Evolutionary conservation across 371 early-diverging fungal genomes (phyloP), one percentile per base, ranked within the genome.

Genomic region (Mucor lusitanicus): DNA sequence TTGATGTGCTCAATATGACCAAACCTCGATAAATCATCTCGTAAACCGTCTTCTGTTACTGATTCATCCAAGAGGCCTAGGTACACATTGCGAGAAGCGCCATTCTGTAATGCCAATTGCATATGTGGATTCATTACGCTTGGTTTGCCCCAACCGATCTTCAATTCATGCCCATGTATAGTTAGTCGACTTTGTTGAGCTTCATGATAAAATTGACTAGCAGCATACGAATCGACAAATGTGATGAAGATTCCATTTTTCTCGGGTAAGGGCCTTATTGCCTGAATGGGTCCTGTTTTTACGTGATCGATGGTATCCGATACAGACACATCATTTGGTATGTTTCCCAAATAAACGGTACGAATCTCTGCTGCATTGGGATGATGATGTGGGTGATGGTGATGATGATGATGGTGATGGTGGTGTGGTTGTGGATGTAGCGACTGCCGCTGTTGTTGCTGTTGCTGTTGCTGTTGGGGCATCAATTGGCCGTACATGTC

Each of bases 161-260:
- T 88, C 44, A 91, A 70, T 61, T 90, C 91, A 33, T 73, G 72
- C 13, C 84, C 88, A 35, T 76, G 71, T 37, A 90, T 64, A 3
- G 46, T 65, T 11, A 78, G 55, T 27, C 71, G 82, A 42, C 75
- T 79, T 12, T 79, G 64, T 21, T 75, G 79, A 28, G 82, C 81
- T 30, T 89, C 89, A 37, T 80, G 78, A 63, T 83, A 82, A 50
- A 87, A 86, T 25, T 80, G 80, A 15, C 74, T 71, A 27, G 95
- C 95, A 3, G 87, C 77, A 1, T 75, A 39, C 3, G 90, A 75
- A 35, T 93, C 91, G 60, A 94, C 67, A 74, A 95, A 95, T 9
- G 93, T 85, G 44, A 94, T 75, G 71, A 95, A 95, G 11, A 89
- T 85, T 64, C 94, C 94, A 71, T 84, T 89, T 69, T 91, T 92